Base-by-base conservation (phyloP, 768 basidiomycete species). In the Filobasidium floriforme region DNA sequence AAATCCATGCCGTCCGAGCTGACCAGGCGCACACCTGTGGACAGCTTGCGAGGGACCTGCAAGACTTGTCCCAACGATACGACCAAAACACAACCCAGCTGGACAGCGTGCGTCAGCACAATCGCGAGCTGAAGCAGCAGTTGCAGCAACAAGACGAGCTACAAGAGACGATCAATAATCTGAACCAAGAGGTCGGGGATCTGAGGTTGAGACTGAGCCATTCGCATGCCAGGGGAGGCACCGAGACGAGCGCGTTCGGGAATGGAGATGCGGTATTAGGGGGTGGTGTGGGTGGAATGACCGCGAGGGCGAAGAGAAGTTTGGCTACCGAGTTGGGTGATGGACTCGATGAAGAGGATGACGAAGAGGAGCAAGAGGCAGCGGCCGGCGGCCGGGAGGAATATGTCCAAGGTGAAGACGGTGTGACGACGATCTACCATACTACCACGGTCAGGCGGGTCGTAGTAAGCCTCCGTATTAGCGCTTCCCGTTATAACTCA, bases 191-290 rank as follows among this genome's bases (percentile, higher is more conserved):
- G 24, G 24, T 57, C 24, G 24, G 12, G 22, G 54, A 57, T 32
- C 29, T 57, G 54, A 15, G 22, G 12, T 7, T 32, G 22, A 57
- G 29, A 15, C n/a, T 32, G 29, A 57, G 29, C 26, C 24, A 24
- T 57, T 57, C 54, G 12, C 54, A 57, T 57, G 54, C 29, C 4
- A 24, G 54, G 54, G 54, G 54, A 14, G 54, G 29, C 3, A 57
- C 54, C 24, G 54, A 32, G 54, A 57, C 22, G 24, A 57, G 54
- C 26, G 15, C 54, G 15, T 14, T 3, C 6, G 7, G 5, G 24
- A 6, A 3, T 57, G 54, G 22, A 9, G 32, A 9, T 37, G 22
- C 22, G 7, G 22, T 6, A 26, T 6, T 24, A 26, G 46, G 46
- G 18, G 46, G 46, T 5, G 46, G 22, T 18, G 15, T 22, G 46